Percentiles rank a stretch among this genome's conserved stretches.
Conservation (phyloP, 306 rosid species). For the Mimosa bimucronata region DNA sequence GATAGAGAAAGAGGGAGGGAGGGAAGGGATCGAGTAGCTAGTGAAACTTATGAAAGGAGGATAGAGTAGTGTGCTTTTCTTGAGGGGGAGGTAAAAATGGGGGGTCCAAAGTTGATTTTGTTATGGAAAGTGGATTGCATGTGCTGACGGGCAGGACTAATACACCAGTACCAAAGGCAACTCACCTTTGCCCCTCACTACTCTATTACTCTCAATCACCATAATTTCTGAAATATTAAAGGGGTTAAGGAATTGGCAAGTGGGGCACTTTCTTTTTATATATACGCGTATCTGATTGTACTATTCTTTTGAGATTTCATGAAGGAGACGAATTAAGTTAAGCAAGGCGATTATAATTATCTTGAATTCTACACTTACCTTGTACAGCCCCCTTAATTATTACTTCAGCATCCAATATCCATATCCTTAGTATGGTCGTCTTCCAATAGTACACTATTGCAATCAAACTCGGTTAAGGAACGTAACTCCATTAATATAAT, state of each 20-base stretch:
- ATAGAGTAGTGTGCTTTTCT: constrained; percentile 72
- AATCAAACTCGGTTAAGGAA: constrained; percentile 25
- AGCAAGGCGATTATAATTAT: constrained; percentile 8
- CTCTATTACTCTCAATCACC: too few relatives aligned
- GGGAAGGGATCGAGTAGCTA: not conserved
- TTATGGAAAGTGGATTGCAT: constrained; percentile 98
- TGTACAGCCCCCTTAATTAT: not conserved
- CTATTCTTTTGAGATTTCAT: constrained; percentile 1
- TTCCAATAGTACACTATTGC: not conserved
- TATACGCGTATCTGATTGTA: constrained; percentile 30
- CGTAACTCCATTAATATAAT: not conserved
- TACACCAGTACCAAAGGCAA: constrained; percentile 90
- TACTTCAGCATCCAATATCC: not conserved
- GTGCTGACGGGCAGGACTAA: constrained; percentile 92
- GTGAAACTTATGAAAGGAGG: constrained; percentile 63
- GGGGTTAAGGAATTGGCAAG: constrained; percentile 51
- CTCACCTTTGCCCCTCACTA: constrained; percentile 59
- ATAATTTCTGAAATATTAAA: too few relatives aligned
- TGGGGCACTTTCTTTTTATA: constrained; percentile 67
- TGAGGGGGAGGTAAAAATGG: constrained; percentile 81
- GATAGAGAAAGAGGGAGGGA: not conserved
- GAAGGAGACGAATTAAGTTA: constrained; percentile 24
- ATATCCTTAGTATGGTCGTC: constrained; percentile 4
- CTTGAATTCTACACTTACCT: not conserved
- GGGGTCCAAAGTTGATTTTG: constrained; percentile 89